Percentiles rank a stretch among this genome's conserved stretches.
phyloP scores from a whole-genome alignment of 2,329 filamentous ascomycete species.

The Stachybotrys chartarum region DNA sequence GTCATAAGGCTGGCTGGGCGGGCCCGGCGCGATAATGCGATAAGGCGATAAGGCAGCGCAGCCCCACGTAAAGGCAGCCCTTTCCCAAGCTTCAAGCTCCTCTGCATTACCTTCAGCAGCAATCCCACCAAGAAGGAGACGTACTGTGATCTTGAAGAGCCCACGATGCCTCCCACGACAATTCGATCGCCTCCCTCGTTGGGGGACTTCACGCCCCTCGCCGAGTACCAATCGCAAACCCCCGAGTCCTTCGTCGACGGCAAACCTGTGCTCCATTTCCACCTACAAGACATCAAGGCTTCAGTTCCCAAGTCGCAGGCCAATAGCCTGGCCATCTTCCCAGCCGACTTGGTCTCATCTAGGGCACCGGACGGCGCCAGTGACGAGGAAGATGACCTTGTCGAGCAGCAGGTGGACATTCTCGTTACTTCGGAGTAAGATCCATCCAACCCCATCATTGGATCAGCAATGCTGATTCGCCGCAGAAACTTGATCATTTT shows the following conservation, averaged over 20 bases:
- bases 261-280: slow-evolving; percentile 64
- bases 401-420: slow-evolving; percentile 44
- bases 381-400: slow-evolving; percentile 28
- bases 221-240: slow-evolving; percentile 65
- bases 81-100: slow-evolving; percentile 1
- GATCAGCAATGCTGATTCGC: background rate
- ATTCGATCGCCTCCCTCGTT: slow-evolving; percentile 49
- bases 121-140: slow-evolving; percentile 10
- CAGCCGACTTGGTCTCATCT: slow-evolving; percentile 27
- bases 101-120: background rate
- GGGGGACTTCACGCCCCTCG: slow-evolving; percentile 55
- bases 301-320: slow-evolving; percentile 49
- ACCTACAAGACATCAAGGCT: slow-evolving; percentile 49
- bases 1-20: too few species aligned
- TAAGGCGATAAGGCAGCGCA: slow-evolving; percentile 8
- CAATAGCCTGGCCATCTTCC: slow-evolving; percentile 47
- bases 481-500: slow-evolving; percentile 52
- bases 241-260: slow-evolving; percentile 64
- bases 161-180: slow-evolving; percentile 39
- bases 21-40: background rate
- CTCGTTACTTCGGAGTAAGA: slow-evolving; percentile 54
- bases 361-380: slow-evolving; percentile 14
- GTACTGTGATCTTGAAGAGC: background rate
- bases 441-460: background rate
- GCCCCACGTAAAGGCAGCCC: slow-evolving; percentile 2